Evolutionary conservation across 208 protist species (phyloP).

Genomic region (Leptomonas pyrrhocoris): DNA sequence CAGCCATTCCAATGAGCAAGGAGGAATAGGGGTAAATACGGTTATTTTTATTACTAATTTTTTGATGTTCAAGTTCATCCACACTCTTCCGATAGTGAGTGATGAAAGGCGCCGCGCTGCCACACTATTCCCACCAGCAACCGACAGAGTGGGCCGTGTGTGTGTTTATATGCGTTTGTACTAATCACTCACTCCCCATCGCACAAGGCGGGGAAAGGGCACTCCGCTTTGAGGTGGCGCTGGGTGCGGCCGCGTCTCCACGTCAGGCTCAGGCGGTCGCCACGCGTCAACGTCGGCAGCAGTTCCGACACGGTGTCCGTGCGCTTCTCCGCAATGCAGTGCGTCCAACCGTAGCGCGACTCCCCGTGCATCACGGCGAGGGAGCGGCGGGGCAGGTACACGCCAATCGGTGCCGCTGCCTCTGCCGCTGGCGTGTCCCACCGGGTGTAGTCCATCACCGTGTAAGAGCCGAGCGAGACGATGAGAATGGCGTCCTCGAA

Average conservation of each 20-base stretch:
- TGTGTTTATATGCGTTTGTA: too few relatives aligned
- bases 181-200: slow-evolving; percentile 42
- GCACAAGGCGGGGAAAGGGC: slow-evolving; percentile 61
- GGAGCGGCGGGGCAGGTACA: slow-evolving; percentile 62
- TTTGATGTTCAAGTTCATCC: too few relatives aligned
- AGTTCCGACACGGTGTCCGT: slow-evolving; percentile 72
- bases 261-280: slow-evolving; percentile 70
- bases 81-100: too few relatives aligned
- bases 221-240: slow-evolving; percentile 46
- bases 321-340: slow-evolving; percentile 71
- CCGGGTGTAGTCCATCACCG: slow-evolving; percentile 79
- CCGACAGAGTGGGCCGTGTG: too few relatives aligned
- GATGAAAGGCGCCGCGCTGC: too few relatives aligned
- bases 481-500: slow-evolving; percentile 63
- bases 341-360: slow-evolving; percentile 76
- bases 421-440: slow-evolving; percentile 38
- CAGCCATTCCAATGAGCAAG: too few relatives aligned
- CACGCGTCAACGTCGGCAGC: slow-evolving; percentile 44
- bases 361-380: slow-evolving; percentile 69
- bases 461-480: slow-evolving; percentile 82
- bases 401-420: slow-evolving; percentile 33
- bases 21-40: too few relatives aligned
- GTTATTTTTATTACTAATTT: too few relatives aligned
- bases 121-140: too few relatives aligned
- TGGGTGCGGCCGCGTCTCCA: slow-evolving; percentile 58